Evolutionary conservation across 164 flowering plant species (phyloP).

Genomic region (Aristolochia fimbriata): DNA sequence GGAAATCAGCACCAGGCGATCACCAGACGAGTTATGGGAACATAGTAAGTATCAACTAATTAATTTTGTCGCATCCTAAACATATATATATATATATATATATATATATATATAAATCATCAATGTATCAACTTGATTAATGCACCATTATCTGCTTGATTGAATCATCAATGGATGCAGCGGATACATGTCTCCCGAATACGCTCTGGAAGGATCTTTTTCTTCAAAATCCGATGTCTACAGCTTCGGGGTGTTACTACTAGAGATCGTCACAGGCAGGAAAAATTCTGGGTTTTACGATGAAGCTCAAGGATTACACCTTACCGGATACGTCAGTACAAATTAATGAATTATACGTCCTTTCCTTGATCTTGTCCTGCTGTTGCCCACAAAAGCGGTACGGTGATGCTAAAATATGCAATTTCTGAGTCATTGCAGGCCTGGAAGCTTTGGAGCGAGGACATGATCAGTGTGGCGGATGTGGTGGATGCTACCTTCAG

Average conservation of each 20-base stretch:
- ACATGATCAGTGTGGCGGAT: neutral
- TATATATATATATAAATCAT: too few relatives aligned
- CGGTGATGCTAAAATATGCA: too few relatives aligned
- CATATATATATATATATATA: too few relatives aligned
- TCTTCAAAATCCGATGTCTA: neutral
- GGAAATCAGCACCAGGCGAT: slow-evolving; percentile 15
- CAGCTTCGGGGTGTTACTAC: slow-evolving; percentile 8
- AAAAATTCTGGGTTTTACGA: slow-evolving; percentile 5
- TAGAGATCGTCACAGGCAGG: slow-evolving; percentile 9
- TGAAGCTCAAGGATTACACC: neutral
- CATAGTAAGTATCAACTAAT: slow-evolving; percentile 18
- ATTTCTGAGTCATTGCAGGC: neutral
- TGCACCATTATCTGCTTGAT: neutral
- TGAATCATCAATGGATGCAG: too few relatives aligned
- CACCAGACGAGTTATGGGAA: slow-evolving; percentile 24
- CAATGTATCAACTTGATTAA: too few relatives aligned
- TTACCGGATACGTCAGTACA: slow-evolving; percentile 3
- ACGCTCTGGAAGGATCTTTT: slow-evolving; percentile 3
- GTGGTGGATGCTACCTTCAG: slow-evolving; percentile 1
- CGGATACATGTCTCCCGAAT: slow-evolving; percentile 9
- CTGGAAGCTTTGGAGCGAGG: neutral
- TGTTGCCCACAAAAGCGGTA: too few relatives aligned
- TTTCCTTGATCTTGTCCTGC: too few relatives aligned
- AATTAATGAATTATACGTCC: too few relatives aligned
- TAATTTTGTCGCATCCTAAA: too few relatives aligned